phyloP scores from a whole-genome alignment of 1,284 basidiomycete genomes.

The Moniliophthora roreri region DNA sequence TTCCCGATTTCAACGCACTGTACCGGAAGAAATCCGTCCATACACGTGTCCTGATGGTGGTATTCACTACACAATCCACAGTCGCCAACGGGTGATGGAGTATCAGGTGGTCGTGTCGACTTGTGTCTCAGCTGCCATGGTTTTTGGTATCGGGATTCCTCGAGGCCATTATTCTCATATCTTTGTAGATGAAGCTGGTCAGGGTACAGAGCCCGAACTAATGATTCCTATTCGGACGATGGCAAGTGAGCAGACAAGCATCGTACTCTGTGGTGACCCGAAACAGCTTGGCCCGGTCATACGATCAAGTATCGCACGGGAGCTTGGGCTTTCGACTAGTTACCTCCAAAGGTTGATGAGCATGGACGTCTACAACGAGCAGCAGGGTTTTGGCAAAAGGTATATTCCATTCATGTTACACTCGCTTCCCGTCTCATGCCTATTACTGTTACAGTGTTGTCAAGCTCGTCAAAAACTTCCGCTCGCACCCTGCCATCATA shows the following conservation, averaged over 20 bases:
- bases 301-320: conserved; percentile 45
- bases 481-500: conserved; percentile 56
- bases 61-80: conserved; percentile 48
- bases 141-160: conserved; percentile 52
- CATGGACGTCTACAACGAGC: conserved; percentile 42
- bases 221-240: conserved; percentile 58
- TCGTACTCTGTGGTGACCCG: conserved; percentile 61
- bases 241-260: conserved; percentile 48
- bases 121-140: conserved; percentile 58
- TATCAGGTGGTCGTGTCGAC: conserved; percentile 62
- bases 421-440: conserved; percentile 1
- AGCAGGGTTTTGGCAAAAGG: conserved; percentile 39
- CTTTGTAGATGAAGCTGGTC: conserved; percentile 69
- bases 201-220: conserved; percentile 61
- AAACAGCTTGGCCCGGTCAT: conserved; percentile 66
- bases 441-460: conserved; percentile 42
- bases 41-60: conserved; percentile 40
- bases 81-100: conserved; percentile 35
- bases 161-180: conserved; percentile 62
- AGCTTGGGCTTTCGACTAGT: conserved; percentile 51
- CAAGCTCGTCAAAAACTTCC: conserved; percentile 60
- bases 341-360: conserved; percentile 61
- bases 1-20: conserved; percentile 43
- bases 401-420: conserved; percentile 25
- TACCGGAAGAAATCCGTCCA: conserved; percentile 40